Base-by-base conservation (phyloP, 2,329 filamentous ascomycete genomes). In the Cytospora schulzeri region DNA sequence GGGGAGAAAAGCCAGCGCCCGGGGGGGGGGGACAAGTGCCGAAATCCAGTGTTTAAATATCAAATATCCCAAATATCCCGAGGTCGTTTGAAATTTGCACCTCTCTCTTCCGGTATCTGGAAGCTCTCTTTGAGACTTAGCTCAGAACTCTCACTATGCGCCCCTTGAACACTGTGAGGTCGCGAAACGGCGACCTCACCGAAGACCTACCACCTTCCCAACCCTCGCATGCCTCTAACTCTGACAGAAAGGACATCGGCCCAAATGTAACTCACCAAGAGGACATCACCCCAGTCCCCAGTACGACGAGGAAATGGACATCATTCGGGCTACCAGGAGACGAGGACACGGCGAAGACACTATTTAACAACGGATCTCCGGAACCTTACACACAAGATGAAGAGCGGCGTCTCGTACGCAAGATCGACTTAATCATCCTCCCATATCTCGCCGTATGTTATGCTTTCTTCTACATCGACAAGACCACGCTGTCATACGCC, bases 401-500 rank as follows among this genome's bases (percentile, higher is more conserved):
- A 28, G 65, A 67, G 48, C 35, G 26, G 33, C 55, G 56, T 22
- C 62, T 67, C 22, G 62, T 64, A 14, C 65, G 63, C 55, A 67
- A 65, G 56, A 62, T 67, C 33, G 65, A 67, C n/a, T 54, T 65
- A 19, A 65, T 60, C 41, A 64, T 67, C 35, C 57, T 67, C 29
- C 65, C 65, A 1, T 66, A 60, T 45, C 56, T 66, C 22, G 31
- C 64, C 35, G 62, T 66, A 22, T 66, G 62, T 28, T 66, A 66
- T 26, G 65, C 62, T 29, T 65, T 66, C 57, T 65, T 64, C 54
- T 71, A 73, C 31, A 68, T 73, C 35, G 71, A 74, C 68, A 73
- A 87, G 76, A 87, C 84, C 0, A 86, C 82, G 0, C 74, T 87
- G 33, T 85, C 81, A 1, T 89, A 88, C 68, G 87, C 88, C 0